A percentile compares a stretch with the other conserved stretches of the same genome.
These are phyloP conservation scores for Aureobasidium mangrovei DNA, from an alignment of 2,329 filamentous ascomycete species.

Conservation along the genomic window DNA sequence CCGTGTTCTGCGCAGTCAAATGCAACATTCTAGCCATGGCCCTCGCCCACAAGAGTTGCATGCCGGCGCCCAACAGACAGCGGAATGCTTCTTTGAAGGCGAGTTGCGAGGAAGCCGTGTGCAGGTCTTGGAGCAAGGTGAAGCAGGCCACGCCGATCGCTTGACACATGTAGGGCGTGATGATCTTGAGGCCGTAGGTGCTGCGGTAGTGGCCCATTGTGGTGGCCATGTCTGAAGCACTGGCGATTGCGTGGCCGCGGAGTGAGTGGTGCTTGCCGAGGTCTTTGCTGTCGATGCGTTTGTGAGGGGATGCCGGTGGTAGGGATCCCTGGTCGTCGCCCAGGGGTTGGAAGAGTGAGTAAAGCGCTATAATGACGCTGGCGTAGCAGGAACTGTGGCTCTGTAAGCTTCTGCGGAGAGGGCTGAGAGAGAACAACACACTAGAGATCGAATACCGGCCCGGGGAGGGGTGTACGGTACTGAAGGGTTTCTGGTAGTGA, in stretches of 20 bases:
- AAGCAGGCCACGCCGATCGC: constrained; percentile 8
- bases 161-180: constrained; percentile 8
- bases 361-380: constrained; percentile 3
- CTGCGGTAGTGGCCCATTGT: constrained; percentile 11
- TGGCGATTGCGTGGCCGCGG: neutral
- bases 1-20: neutral
- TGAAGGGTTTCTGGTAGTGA: constrained; percentile 4
- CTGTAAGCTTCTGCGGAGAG: neutral
- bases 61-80: constrained; percentile 13
- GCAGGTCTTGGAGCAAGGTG: constrained; percentile 9
- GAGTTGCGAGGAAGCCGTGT: neutral
- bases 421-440: neutral
- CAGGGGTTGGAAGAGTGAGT: neutral
- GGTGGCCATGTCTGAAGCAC: neutral
- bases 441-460: constrained; percentile 15
- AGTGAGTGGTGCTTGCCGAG: neutral
- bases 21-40: constrained; percentile 14
- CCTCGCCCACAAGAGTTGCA: constrained; percentile 9
- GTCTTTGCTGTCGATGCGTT: neutral
- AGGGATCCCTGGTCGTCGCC: neutral
- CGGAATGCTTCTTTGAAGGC: constrained; percentile 15
- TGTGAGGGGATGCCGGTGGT: neutral
- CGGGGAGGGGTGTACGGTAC: constrained; percentile 5
- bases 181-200: constrained; percentile 14
- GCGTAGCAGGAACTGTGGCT: constrained; percentile 11